Evolutionary conservation across 257 asterid genomes (phyloP), one percentile per base, ranked within the genome.

Genomic region (Solanum piurae): DNA sequence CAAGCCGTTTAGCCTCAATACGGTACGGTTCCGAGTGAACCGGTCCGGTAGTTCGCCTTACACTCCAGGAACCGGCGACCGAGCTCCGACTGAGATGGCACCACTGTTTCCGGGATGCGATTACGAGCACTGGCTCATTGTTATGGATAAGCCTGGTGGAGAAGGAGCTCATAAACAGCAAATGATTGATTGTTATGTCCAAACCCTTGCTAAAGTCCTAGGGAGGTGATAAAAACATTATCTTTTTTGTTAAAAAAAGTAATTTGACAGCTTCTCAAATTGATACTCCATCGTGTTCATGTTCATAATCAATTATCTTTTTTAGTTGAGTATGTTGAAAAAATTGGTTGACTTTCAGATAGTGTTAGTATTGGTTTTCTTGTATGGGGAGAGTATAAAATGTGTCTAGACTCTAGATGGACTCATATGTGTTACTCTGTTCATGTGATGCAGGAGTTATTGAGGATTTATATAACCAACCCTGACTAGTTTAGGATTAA

Each of bases 61-160:
- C 37, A 58, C 55, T 31, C 84, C 90, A 16, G 89, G 87, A 8
- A 83, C 66, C 18, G 58, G 87, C 29, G 90, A 86, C 80, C 89
- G 90, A 23, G 85, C 85, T 29, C 88, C 89, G 2, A 89, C 90
- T 2, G 91, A 89, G 73, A 87, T 87, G 87, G 88, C 86, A 3
- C 90, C 90, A 33, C 87, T 87, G 31, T 89, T 88, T 79, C 86
- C 88, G 0, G 91, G 90, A 9, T 80, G 90, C 12, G 90, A 89
- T 89, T 89, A 85, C 23, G 85, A 89, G 83, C 91, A 89, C 74
- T 89, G 91, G 90, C 87, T 85, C 9, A 88, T 89, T 68, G 88
- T 88, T 11, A 85, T 89, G 90, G 87, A 86, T 64, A 88, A 88
- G 71, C 90, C 91, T 6, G 88, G 88, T 3, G 90, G 87, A 10